Evolutionary conservation across 441 rosid species (phyloP).

Genomic region (Croton setiger): DNA sequence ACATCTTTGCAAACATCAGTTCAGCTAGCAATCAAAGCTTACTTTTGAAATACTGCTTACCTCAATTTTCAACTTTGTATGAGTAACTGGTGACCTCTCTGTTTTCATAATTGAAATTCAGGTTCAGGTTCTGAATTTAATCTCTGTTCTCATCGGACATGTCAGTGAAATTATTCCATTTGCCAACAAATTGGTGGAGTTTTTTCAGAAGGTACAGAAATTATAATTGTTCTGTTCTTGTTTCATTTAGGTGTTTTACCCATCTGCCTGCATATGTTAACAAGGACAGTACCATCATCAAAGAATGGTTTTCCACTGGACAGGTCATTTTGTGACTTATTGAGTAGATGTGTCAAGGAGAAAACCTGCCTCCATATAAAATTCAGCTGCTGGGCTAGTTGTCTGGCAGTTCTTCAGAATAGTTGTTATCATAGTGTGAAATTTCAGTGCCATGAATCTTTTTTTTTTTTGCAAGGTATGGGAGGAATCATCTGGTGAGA

Average conservation of each 20-base stretch:
- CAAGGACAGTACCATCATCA: not conserved
- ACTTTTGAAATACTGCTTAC: not conserved
- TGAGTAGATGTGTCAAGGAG: not conserved
- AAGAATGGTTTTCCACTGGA: slow-evolving; percentile 1
- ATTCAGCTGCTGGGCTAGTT: not conserved
- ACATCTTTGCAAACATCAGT: not conserved
- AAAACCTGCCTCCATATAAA: not conserved
- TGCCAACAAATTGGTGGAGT: slow-evolving; percentile 72
- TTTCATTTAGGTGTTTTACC: not conserved
- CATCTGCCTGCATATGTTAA: not conserved
- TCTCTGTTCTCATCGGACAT: slow-evolving; percentile 83
- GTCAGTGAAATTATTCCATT: slow-evolving; percentile 76
- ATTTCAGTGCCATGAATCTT: slow-evolving; percentile 4
- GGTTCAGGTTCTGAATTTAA: slow-evolving; percentile 97
- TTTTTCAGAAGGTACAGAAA: slow-evolving; percentile 75
- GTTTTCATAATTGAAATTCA: too few species aligned
- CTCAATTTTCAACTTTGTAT: not conserved
- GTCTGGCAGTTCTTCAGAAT: not conserved
- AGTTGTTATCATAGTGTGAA: not conserved
- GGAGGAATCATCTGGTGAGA: slow-evolving; percentile 98
- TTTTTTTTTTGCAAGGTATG: slow-evolving; percentile 51
- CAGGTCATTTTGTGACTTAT: not conserved
- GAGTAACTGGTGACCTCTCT: slow-evolving; percentile 5
- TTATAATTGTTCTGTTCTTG: slow-evolving; percentile 7
- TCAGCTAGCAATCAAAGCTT: not conserved